Evolutionary conservation across 768 basidiomycete species (phyloP), one percentile per base, ranked within the genome.

Genomic region (Polyporus arcularius): DNA sequence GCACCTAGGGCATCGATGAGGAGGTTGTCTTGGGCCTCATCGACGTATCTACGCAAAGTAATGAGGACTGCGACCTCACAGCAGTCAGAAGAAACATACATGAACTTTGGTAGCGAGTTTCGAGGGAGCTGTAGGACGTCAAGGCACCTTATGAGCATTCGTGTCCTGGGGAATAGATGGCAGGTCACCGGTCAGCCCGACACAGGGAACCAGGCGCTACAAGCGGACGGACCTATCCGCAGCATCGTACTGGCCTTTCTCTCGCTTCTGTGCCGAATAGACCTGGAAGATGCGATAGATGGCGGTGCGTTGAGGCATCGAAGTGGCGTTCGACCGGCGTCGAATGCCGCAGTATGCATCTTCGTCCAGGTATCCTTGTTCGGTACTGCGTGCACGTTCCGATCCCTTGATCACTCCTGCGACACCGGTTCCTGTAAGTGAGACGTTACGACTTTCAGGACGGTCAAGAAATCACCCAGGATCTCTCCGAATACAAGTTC

Each of bases 11-110:
- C 77, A 67, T 90, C 88, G 9, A 90, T 81, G 6, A 90, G 75
- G 0, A 90, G 75, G 65, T 87, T 84, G 63, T 91, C 90, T 67
- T 91, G 89, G 0, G 82, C 85, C 71, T 91, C 89, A 48, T 91
- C 89, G 2, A 91, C 79, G 65, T 89, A 90, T 12, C 88, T 88
- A 28, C 35, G 11, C 6, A 35, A 35, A 35, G 11, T 6, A 11
- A 35, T 35, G 35, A 35, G 35, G 11, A 11, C 35, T 11, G 11
- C 35, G 35, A 35, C 35, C 35, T 35, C 6, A 7, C 7, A 35
- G 11, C 11, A 35, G 35, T 11, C 35, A 11, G 6, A 35, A 11
- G 11, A 35, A 11, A 35, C 35, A 35, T 11, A 35, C 35, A 21
- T n/a, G 35, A 6, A 12, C 15, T 14, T 30, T 21, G 39, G 26